Conservation (phyloP, 2,329 filamentous ascomycete genomes). For the Madurella fahalii region DNA sequence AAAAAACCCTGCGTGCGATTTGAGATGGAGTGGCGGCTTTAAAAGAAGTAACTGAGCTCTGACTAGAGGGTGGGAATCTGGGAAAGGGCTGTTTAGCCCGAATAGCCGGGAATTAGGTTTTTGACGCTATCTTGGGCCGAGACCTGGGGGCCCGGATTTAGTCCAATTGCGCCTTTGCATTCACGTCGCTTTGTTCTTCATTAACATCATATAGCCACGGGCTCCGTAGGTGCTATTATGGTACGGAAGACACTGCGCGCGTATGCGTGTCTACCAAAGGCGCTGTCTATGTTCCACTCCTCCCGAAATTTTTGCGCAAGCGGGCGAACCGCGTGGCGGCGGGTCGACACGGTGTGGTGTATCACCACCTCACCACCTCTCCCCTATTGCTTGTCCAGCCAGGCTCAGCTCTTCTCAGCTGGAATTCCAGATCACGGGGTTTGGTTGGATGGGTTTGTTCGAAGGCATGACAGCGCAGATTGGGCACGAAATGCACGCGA, state of each 20-base stretch:
- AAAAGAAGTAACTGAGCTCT: background rate
- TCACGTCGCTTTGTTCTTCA: too few species aligned
- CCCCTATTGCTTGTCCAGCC: background rate
- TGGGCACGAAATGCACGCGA: constrained; percentile 21
- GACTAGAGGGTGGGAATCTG: background rate
- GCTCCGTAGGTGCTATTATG: too few species aligned
- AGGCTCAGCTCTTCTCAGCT: background rate
- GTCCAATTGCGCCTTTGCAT: background rate
- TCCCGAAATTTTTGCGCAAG: too few species aligned
- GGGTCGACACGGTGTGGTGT: too few species aligned
- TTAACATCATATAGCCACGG: too few species aligned
- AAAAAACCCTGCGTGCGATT: background rate
- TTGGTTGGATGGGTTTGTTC: constrained; percentile 8
- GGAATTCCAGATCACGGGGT: background rate
- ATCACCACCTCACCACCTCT: too few species aligned
- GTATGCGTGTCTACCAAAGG: too few species aligned
- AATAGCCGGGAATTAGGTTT: background rate
- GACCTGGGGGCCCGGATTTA: too few species aligned
- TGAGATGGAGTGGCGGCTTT: background rate
- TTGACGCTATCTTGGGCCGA: too few species aligned
- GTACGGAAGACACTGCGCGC: too few species aligned
- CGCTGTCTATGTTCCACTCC: too few species aligned
- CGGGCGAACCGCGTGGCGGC: too few species aligned
- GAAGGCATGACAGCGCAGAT: constrained; percentile 18
- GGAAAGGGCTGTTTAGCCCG: background rate